Evolutionary conservation across 352 stramenopile species (phyloP), one percentile per base, ranked within the genome.

Genomic region (Globisporangium mamillatum): DNA sequence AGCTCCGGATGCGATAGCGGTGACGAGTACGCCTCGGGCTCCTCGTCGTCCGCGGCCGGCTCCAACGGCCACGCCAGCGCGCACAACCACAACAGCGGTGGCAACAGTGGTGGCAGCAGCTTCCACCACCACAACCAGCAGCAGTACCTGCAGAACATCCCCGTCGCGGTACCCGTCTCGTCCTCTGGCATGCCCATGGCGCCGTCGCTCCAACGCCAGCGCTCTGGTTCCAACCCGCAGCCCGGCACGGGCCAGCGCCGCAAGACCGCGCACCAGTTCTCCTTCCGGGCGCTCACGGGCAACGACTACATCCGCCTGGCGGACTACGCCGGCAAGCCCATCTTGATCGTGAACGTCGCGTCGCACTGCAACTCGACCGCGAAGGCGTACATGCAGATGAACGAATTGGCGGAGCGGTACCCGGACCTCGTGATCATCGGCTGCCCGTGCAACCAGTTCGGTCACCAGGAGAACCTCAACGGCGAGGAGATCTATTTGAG

Each of bases 311-410:
- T 93, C 29, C 85, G 82, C 4, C 77, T 93, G 58, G 76, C 81
- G 2, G 85, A 93, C 68, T 93, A 78, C 64, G 74, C 74, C 14
- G 82, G 83, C 63, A 91, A 91, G 66, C 53, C 79, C 7, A 71
- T 91, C 50, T 70, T 93, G 25, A 80, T 93, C 46, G 81, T 91
- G 64, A 93, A 93, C 69, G 85, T 93, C 27, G 85, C 85, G 67
- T 93, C 85, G 63, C 85, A 93, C 65, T 93, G 85, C 66, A 93
- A 91, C 69, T 91, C 85, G 41, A 93, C 85, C 18, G 80, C 77
- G 58, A 90, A 89, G 67, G 81, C 78, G 48, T 93, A 93, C 69
- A 29, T 75, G 62, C 80, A 91, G 73, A 76, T 93, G 14, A 93
- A 91, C 60, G 83, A 91, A 18, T 70, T 93, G 55, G 77, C 78